Evolutionary conservation across 148 eudicot species (phyloP).

Genomic region (Rhododendron ovatum): DNA sequence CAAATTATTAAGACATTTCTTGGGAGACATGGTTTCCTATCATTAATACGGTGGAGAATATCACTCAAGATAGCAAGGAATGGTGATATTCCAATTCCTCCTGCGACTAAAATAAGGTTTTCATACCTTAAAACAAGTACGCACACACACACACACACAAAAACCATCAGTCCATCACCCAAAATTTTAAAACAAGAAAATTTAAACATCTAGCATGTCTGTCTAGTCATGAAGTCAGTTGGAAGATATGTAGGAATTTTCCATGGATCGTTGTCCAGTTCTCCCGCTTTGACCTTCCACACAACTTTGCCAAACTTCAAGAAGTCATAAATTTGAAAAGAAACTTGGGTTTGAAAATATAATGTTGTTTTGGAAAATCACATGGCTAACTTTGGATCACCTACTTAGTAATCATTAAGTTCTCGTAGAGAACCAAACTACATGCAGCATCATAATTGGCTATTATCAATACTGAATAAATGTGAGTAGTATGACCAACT

Average conservation of each 20-base stretch:
- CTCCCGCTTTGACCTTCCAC: neutral
- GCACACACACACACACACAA: neutral
- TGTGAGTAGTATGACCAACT: neutral
- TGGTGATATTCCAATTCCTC: conserved; percentile 91
- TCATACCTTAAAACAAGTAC: conserved; percentile 44
- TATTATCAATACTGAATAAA: neutral
- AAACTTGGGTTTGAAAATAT: neutral
- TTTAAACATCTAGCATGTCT: neutral
- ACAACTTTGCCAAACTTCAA: neutral
- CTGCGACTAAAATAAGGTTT: conserved; percentile 74
- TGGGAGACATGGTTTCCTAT: conserved; percentile 56
- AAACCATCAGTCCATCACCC: neutral
- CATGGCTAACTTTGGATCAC: neutral
- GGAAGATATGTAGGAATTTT: neutral
- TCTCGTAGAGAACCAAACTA: neutral
- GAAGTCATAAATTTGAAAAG: neutral
- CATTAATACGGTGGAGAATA: conserved; percentile 54
- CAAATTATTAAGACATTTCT: conserved; percentile 58
- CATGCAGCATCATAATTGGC: neutral
- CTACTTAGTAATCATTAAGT: neutral
- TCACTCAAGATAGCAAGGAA: conserved; percentile 77
- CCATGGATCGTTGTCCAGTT: neutral
- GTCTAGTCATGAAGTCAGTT: neutral
- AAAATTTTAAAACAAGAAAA: conserved; percentile 9
- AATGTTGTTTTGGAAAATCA: neutral